A percentile compares a stretch with the other conserved stretches of the same genome.
These are phyloP conservation scores for Ogataea wickerhamii DNA, from an alignment of 805 yeast species.

Conservation along the genomic window DNA sequence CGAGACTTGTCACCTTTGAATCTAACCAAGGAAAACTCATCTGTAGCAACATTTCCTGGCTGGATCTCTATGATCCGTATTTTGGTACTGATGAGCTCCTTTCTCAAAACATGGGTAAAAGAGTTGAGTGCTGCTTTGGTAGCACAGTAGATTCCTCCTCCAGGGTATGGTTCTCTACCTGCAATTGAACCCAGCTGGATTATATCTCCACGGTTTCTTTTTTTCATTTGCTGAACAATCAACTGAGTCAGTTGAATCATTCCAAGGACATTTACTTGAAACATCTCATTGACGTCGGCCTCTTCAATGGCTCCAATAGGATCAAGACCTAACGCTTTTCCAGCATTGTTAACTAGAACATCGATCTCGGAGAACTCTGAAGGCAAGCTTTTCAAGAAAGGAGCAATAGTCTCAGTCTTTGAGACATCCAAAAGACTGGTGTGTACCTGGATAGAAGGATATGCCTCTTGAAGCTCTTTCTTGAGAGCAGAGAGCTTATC, in stretches of 20 bases:
- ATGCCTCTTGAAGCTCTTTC: conserved; percentile 34
- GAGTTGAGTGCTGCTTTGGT: conserved; percentile 70
- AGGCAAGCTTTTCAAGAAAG: conserved; percentile 41
- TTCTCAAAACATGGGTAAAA: conserved; percentile 62
- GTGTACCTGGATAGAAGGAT: conserved; percentile 33
- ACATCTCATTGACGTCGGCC: conserved; percentile 71
- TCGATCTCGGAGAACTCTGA: conserved; percentile 55
- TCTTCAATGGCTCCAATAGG: conserved; percentile 63
- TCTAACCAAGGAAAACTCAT: conserved; percentile 62
- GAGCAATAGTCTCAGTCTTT: conserved; percentile 43
- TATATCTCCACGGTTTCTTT: conserved; percentile 67
- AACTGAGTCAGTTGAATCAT: conserved; percentile 81
- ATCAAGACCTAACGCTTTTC: conserved; percentile 77
- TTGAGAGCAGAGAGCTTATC: conserved; percentile 41
- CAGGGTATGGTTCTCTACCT: conserved; percentile 75
- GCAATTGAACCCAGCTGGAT: conserved; percentile 76
- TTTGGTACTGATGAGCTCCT: conserved; percentile 49
- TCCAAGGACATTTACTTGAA: conserved; percentile 84
- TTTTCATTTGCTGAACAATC: conserved; percentile 65
- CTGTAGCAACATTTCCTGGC: conserved; percentile 77
- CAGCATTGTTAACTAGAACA: conserved; percentile 69
- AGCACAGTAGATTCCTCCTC: conserved; percentile 76
- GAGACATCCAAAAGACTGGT: conserved; percentile 38
- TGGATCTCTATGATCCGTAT: conserved; percentile 71
- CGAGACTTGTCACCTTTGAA: conserved; percentile 57